Evolutionary conservation across 192 early-diverging fungal species (phyloP), one percentile per base, ranked within the genome.

Genomic region (Backusella australiensis): DNA sequence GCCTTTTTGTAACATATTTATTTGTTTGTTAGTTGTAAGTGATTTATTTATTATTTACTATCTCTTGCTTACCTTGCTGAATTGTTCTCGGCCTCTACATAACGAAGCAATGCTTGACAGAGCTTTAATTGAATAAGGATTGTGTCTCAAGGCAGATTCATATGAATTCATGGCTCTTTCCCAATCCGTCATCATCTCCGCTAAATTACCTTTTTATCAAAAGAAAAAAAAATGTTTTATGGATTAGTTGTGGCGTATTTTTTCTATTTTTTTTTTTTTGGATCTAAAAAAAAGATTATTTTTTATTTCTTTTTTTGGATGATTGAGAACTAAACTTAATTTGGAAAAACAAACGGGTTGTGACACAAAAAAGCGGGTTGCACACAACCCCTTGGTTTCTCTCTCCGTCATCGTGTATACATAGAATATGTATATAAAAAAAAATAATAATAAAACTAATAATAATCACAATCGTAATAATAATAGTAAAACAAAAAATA

Each of bases 111-210:
- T 92, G 71, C 89, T 89, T 19, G 91, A 93, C n/a, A 98, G 83
- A 2, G 96, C 95, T 46, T 83, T 78, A 42, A 94, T 86, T 8
- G 95, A 96, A 79, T 96, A 93, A 23, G 96, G 93, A 81, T 98
- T 98, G 78, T 99, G 94, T 59, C 95, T 87, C 21, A 99, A 89
- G 7, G 95, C 96, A 21, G 87, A 84, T 80, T 98, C 96, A 77
- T 97, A 99, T 1, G 94, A 90, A 32, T 81, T 83, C 73, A 96
- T 86, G 5, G 98, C 97, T 38, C 93, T 88, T 69, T 98, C 98
- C 14, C 85, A 88, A 44, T 98, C 96, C 38, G 76, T 65, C 80
- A 81, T 77, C 72, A 81, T 67, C 66, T 81, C 80, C 21, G 80
- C 80, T 35, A 81, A 44, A 56, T 69, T 77, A n/a, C 80, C 80